Evolutionary conservation across 495 filamentous ascomycete species (phyloP), one percentile per base, ranked within the genome.

Genomic region (Xylaria castorea): DNA sequence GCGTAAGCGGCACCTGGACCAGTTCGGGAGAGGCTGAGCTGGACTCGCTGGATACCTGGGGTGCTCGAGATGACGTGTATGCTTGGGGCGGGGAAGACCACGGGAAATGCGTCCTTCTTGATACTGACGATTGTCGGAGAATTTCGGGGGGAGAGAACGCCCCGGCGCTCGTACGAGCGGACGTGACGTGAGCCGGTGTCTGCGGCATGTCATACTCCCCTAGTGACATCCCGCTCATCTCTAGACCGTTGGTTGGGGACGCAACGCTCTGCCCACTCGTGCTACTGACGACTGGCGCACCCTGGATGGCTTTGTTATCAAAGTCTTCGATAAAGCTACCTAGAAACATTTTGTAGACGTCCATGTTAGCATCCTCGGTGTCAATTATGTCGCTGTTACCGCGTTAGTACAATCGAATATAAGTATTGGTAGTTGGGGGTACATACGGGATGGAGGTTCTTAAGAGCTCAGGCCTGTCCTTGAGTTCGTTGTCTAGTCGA

Each of bases 301-400:
- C 63, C 27, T 66, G 63, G 63, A 66, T 66, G n/a, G 63, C 40
- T 25, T 51, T 60, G 64, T 72, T 73, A 40, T 75, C 74, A 22
- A 73, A 62, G 12, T 61, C 66, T 16, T 27, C 46, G 27, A 36
- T 36, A n/a, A 75, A 44, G 65, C 80, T 82, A 16, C 81, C 81
- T 1, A 83, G 55, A n/a, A 83, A 74, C 81, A 83, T 81, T 63
- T 81, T 83, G 60, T 75, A 71, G 58, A 78, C 65, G 57, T 83
- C 75, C 16, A 74, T 73, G 9, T 57, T 74, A 14, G 75, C 70
- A 48, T 74, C 77, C 64, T 80, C 79, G 12, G 72, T 77, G 63
- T 83, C 82, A 40, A 83, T 79, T 38, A 83, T 79, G 53, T 83
- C 82, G 1, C 63, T 66, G 1, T 32, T 60, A 34, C 22, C 12